Evolutionary conservation across 2,329 filamentous ascomycete species (phyloP).

Genomic region (Fusarium sp.): DNA sequence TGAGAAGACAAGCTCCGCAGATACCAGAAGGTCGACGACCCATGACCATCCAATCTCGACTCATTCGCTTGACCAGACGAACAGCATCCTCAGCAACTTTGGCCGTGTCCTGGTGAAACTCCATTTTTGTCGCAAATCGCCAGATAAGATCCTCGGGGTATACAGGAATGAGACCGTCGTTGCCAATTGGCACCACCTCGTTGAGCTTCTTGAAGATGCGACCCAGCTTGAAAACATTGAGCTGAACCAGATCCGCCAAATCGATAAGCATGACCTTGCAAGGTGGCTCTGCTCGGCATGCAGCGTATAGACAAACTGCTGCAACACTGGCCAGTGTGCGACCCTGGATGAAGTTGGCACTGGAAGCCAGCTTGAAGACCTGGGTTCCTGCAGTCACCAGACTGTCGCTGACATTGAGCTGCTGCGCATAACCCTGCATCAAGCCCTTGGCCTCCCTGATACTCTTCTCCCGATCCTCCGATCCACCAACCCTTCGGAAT

Average conservation of each 20-base stretch:
- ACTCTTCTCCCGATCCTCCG: conserved; percentile 71
- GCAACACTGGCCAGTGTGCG: conserved; percentile 88
- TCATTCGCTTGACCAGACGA: conserved; percentile 92
- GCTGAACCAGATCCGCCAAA: conserved; percentile 84
- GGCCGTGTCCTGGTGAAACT: conserved; percentile 86
- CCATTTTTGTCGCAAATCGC: conserved; percentile 90
- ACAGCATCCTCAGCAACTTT: conserved; percentile 91
- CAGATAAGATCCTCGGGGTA: conserved; percentile 92
- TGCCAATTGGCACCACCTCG: conserved; percentile 78
- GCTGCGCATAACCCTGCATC: conserved; percentile 74
- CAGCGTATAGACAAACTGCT: conserved; percentile 92
- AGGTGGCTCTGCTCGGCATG: conserved; percentile 82
- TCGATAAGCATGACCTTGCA: conserved; percentile 96
- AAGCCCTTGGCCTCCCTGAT: conserved; percentile 71
- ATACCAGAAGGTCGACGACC: conserved; percentile 94
- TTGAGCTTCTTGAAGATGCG: conserved; percentile 89
- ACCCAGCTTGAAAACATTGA: conserved; percentile 94
- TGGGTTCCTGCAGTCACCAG: conserved; percentile 77
- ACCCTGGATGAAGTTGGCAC: conserved; percentile 86
- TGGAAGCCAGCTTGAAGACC: conserved; percentile 82
- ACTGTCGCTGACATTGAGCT: conserved; percentile 72
- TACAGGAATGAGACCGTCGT: conserved; percentile 76
- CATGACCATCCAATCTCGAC: conserved; percentile 96
- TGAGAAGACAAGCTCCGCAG: conserved; percentile 92
- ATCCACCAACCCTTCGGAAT: conserved; percentile 71